Base-by-base conservation (phyloP, 768 basidiomycete genomes). In the Rhizopogon roseolus region DNA sequence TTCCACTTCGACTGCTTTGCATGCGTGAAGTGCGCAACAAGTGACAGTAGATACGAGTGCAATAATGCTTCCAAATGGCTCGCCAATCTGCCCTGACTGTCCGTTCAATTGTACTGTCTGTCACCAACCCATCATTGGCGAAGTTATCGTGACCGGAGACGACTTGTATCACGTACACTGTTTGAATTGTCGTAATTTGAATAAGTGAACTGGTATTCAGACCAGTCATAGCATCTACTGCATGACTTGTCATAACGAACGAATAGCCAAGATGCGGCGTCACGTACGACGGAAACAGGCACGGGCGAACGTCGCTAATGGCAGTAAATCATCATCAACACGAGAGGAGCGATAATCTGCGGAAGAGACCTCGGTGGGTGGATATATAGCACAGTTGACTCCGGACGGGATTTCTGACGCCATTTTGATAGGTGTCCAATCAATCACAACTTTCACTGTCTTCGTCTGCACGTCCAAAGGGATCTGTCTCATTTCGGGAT, bases 141-240 rank as follows among this genome's bases (percentile, higher is more conserved):
- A 99, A 66, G 97, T 97, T 9, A 98, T 98, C 69, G 98, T 99
- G 92, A 96, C 97, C 6, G 97, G 93, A 56, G 94, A 99, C 70
- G 97, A 98, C 67, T 93, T 93, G 0, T 99, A 98, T 62, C 97
- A 98, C 67, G 95, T 97, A 5, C 90, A 94, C 58, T 99, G 97
- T 73, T 99, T 99, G 77, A 95, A 96, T 61, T 99, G 97, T 75
- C 88, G 92, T 64, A 87, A 93, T 49, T 99, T 81, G 93, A 54
- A 99, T 99, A 58, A 94, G 98, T 71, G 97, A 99, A 68, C 83
- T 98, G 50, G 93, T 98, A 53, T 99, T 98, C 59, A 97, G 76
- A 98, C 97, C 1, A 91, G 86, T 56, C 92, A 97, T 64, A 97
- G 97, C 50, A 98, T 98, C 53, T 98, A 98, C 67, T 99, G 97